phyloP scores from a whole-genome alignment of 495 filamentous ascomycete genomes.

The Podospora anserina region DNA sequence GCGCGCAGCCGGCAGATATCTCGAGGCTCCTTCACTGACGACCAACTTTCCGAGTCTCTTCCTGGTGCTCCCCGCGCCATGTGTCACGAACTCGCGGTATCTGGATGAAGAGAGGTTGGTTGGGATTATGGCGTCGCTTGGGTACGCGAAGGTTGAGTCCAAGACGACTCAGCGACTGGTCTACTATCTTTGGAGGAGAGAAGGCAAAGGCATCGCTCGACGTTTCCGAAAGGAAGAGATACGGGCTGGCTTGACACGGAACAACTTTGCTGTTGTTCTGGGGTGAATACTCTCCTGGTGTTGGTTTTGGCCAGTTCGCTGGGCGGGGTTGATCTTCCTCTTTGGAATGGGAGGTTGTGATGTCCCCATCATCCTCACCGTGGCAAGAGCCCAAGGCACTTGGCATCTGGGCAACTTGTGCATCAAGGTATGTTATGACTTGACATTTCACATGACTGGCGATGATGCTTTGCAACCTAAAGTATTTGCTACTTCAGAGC shows the following conservation, averaged over 20 bases:
- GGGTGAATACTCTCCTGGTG: slow-evolving; percentile 14
- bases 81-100: slow-evolving; percentile 89
- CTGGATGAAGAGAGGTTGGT: slow-evolving; percentile 68
- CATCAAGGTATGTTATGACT: slow-evolving; percentile 77
- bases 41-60: slow-evolving; percentile 73
- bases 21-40: slow-evolving; percentile 23
- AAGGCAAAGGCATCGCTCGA: slow-evolving; percentile 18
- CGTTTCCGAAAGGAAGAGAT: slow-evolving; percentile 63
- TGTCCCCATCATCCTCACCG: background rate
- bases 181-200: slow-evolving; percentile 76
- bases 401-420: background rate
- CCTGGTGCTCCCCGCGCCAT: slow-evolving; percentile 84
- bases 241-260: slow-evolving; percentile 67
- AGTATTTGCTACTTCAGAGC: slow-evolving; percentile 99
- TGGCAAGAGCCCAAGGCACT: background rate
- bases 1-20: slow-evolving; percentile 27
- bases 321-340: background rate
- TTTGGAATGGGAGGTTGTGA: background rate
- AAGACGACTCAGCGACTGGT: slow-evolving; percentile 81
- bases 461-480: slow-evolving; percentile 87
- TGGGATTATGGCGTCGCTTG: slow-evolving; percentile 71
- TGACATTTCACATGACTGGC: slow-evolving; percentile 16
- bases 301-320: background rate
- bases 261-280: slow-evolving; percentile 84
- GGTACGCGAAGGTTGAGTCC: slow-evolving; percentile 61